Evolutionary conservation across 192 early-diverging fungal genomes (phyloP), one percentile per base, ranked within the genome.

Genomic region (Backusella sp.): DNA sequence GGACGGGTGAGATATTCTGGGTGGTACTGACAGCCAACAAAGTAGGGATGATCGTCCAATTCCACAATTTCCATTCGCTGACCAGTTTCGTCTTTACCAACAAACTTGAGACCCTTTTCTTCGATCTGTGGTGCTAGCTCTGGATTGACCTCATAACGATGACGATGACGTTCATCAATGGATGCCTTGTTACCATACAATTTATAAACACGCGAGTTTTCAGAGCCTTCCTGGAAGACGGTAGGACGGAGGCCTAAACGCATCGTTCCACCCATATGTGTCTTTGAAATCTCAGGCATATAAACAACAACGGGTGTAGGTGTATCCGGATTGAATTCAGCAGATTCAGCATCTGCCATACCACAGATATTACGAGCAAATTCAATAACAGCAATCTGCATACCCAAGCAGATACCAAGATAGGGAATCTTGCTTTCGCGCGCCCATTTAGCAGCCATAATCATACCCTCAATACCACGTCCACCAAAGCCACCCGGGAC

Each of bases 11-110:
- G 88, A 88, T 96, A 97, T 84, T 99, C 98, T 23, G 98, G 98
- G 74, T 99, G 98, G 81, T 92, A 99, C 88, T 99, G 98, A 32
- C 89, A 91, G 68, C 90, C 98, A 28, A 99, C 92, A 87, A 92
- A 99, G 85, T 91, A 99, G 8, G 97, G 96, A 80, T 99, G 98
- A 74, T 90, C 70, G 19, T 73, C 83, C 49, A 94, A 71, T 90
- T 99, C 98, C 32, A 99, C 76, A 72, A 99, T 95, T 87, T 98
- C 97, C 98, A 99, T 99, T 71, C 98, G 96, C 82, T 98, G 89
- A 39, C 95, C 96, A 46, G 93, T 94, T 76, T 97, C 95, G 72
- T 99, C 98, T 65, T 93, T 90, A 72, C 97, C 98, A 52, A 98
- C 90, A 87, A 98, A 98, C 15, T 84, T 74, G 15, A 98, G 73